Evolutionary conservation across 768 basidiomycete species (phyloP).

Genomic region (Panellus pusillus): DNA sequence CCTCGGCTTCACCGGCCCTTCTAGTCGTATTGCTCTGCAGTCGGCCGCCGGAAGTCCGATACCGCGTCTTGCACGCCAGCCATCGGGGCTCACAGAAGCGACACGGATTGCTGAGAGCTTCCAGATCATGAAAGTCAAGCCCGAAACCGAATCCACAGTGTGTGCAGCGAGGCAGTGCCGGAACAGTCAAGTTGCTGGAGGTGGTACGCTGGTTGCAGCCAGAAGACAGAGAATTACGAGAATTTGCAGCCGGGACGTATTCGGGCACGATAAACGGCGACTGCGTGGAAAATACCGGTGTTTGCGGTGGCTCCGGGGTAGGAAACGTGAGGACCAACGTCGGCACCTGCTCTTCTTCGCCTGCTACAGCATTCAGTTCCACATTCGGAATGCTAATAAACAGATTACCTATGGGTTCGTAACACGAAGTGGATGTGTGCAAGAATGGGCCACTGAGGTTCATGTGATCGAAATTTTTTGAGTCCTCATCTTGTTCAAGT

Average conservation of each 20-base stretch:
- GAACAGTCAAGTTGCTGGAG: constrained; percentile 6
- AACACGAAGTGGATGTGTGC: constrained; percentile 18
- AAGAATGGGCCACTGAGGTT: constrained; percentile 23
- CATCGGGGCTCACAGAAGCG: constrained; percentile 22
- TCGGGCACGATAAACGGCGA: constrained; percentile 15
- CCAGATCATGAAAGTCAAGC: constrained; percentile 18
- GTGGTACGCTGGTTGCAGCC: background rate
- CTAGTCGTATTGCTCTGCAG: constrained; percentile 15
- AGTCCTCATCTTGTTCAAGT: constrained; percentile 8
- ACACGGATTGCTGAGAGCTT: constrained; percentile 16
- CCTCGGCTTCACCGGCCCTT: constrained; percentile 12
- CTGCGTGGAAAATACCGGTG: constrained; percentile 19
- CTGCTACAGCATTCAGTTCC: background rate
- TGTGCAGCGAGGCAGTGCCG: constrained; percentile 21
- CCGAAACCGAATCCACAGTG: constrained; percentile 22
- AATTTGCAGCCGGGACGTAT: constrained; percentile 8
- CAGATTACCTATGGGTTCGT: constrained; percentile 1
- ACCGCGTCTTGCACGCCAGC: constrained; percentile 25
- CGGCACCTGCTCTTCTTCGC: constrained; percentile 23
- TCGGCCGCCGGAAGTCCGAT: constrained; percentile 9
- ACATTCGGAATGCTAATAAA: background rate
- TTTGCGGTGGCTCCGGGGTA: constrained; percentile 31
- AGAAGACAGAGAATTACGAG: background rate
- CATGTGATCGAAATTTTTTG: constrained; percentile 23
- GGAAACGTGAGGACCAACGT: constrained; percentile 33